Base-by-base conservation (phyloP, 495 filamentous ascomycete genomes). In the Hypoxylon lenormandii region DNA sequence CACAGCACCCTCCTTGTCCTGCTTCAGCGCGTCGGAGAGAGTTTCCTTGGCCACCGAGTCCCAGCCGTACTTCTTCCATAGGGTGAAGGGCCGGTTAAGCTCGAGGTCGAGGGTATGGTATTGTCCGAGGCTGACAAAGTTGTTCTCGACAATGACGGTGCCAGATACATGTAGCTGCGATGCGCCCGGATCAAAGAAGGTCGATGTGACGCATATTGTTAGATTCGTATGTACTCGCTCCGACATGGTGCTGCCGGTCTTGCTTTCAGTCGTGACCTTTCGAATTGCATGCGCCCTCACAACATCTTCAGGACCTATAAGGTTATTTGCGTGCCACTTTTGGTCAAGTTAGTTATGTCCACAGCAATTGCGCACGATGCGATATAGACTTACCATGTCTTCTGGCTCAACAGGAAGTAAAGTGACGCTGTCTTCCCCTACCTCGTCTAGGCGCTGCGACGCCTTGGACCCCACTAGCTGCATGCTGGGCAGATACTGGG, bases 291-390 rank as follows among this genome's bases (percentile, higher is more conserved):
- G 90, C 26, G 93, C 93, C 67, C 88, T 89, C 59, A 98, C 84
- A 48, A 92, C 80, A 69, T 98, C 96, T 37, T 81, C 84, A 21
- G 88, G 86, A 11, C 88, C 87, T 76, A 98, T 94, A 37, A 98
- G 85, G 80, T 98, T 98, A 84, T 97, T 94, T 76, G 91, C 90
- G 74, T 97, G 94, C 95, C 95, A 98, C 92, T 95, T 50, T 19
- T 40, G 15, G 33, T n/a, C 26, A 51, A 46, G 22, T 12, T 13
- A 26, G 8, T 23, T 23, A 28, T 28, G 18, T 21, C 3, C 8
- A 1, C 46, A n/a, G 1, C 3, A 2, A n/a, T 56, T 53, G 15
- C 38, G 42, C 60, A 46, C 22, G 23, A 49, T 30, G 46, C 58
- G 52, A 57, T 57, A 54, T 57, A 51, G 33, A 61, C 65, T 58